phyloP scores from a whole-genome alignment of 345 rosid genomes.

The Brassica cretica region DNA sequence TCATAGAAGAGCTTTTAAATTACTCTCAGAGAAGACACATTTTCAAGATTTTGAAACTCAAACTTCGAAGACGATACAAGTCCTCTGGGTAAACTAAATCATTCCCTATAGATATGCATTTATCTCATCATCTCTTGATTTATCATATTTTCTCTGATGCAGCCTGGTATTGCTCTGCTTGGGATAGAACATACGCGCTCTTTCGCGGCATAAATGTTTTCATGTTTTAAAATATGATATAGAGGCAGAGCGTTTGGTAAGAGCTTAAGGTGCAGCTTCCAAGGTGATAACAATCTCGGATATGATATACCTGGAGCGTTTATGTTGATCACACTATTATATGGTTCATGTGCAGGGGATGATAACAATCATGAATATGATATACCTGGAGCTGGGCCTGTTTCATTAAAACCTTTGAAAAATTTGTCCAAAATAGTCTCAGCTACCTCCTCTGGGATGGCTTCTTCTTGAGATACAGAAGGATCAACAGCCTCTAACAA shows the following conservation, averaged over 20 bases:
- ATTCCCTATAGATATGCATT: too few species aligned
- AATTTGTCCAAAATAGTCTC: too few species aligned
- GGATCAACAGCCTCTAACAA: too few species aligned
- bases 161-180: conserved; percentile 99
- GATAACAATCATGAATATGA: too few species aligned
- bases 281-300: conserved; percentile 46
- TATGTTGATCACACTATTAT: too few species aligned
- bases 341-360: too few species aligned
- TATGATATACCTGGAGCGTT: too few species aligned
- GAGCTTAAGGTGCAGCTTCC: conserved; percentile 48
- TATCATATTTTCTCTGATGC: conserved; percentile 6
- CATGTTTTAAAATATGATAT: conserved; percentile 75
- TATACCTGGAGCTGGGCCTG: too few species aligned
- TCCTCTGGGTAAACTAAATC: conserved; percentile 56
- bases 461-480: too few species aligned
- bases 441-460: too few species aligned
- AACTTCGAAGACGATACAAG: conserved; percentile 95
- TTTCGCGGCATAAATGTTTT: conserved; percentile 82
- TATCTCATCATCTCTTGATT: not conserved
- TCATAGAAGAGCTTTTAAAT: conserved; percentile 80
- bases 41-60: conserved; percentile 60
- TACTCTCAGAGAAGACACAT: conserved; percentile 61
- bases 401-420: too few species aligned
- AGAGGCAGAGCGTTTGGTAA: conserved; percentile 80
- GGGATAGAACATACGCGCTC: conserved; percentile 88